Evolutionary conservation across 352 stramenopile genomes (phyloP).

Genomic region (Globisporangium nodosum): DNA sequence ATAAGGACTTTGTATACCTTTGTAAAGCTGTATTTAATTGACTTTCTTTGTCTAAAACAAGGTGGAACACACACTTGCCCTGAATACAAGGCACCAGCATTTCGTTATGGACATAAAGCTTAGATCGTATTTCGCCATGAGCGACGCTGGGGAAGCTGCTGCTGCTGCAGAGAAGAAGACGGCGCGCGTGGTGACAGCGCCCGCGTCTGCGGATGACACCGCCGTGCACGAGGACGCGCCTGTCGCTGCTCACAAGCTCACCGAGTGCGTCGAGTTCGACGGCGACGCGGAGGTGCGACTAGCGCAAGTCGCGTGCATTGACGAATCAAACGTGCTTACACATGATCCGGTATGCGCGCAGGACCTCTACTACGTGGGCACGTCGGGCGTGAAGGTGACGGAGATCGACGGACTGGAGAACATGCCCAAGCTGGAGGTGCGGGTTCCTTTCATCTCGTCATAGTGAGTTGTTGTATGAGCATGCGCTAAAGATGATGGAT

Average conservation of each 20-base stretch:
- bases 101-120: neutral
- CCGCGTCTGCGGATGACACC: constrained; percentile 1
- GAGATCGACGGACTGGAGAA: constrained; percentile 53
- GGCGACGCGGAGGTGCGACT: constrained; percentile 33
- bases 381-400: constrained; percentile 70
- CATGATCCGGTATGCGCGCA: constrained; percentile 6
- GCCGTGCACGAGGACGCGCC: constrained; percentile 25
- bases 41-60: too few species aligned
- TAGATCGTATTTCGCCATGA: neutral
- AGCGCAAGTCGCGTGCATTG: too few species aligned
- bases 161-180: neutral
- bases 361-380: constrained; percentile 84
- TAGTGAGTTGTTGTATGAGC: too few species aligned
- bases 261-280: constrained; percentile 64
- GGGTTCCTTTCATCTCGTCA: neutral
- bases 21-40: too few species aligned
- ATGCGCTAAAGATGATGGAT: too few species aligned
- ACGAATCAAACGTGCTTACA: too few species aligned
- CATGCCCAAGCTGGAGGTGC: constrained; percentile 42
- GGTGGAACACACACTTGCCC: too few species aligned
- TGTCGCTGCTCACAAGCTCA: constrained; percentile 36
- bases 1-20: too few species aligned
- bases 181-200: neutral
- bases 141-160: neutral
- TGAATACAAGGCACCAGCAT: too few species aligned